Evolutionary conservation across 345 rosid species (phyloP), one percentile per base, ranked within the genome.

Genomic region (Euphorbia pulcherrima): DNA sequence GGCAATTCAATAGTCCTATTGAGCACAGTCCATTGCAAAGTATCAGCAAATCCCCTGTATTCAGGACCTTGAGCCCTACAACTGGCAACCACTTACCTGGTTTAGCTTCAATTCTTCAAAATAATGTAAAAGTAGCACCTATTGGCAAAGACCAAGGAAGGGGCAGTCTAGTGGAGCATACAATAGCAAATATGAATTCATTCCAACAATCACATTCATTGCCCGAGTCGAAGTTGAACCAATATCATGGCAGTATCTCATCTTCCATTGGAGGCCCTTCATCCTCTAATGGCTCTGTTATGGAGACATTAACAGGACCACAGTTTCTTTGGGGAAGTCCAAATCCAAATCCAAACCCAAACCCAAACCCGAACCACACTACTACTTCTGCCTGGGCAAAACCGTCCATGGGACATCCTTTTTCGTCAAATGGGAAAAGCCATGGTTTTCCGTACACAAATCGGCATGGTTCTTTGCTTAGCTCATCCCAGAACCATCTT

Each of bases 321-420:
- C 90, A 86, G 65, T 89, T 87, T 79, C 92, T 88, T 2, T 93
- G 98, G 98, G 98, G 97, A 78, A 86, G 88, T 75, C 87, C 88
- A 64, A 79, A 83, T 53, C 82, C 82, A 41, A 81, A 82, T 56
- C 67, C 86, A 4, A 87, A 86, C 57, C 85, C 88, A 64, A 79
- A 83, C 50, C 82, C 82, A 41, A 81, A 82, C 59, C 67, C 86
- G 3, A 87, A 86, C 57, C 85, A 58, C 65, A 74, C 83, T 74
- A 80, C 74, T 74, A 80, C 88, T 41, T 80, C 92, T 64, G 73
- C 81, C 44, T 89, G 95, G 85, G 68, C 92, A 56, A 74, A 85
- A 41, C 68, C 88, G 47, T 76, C 90, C n/a, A 60, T 70, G 68
- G 86, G 80, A 27, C 88, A 67, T 62, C 81, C 85, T 66, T 77